phyloP scores from a whole-genome alignment of 345 rosid genomes.

The Combretum micranthum region DNA sequence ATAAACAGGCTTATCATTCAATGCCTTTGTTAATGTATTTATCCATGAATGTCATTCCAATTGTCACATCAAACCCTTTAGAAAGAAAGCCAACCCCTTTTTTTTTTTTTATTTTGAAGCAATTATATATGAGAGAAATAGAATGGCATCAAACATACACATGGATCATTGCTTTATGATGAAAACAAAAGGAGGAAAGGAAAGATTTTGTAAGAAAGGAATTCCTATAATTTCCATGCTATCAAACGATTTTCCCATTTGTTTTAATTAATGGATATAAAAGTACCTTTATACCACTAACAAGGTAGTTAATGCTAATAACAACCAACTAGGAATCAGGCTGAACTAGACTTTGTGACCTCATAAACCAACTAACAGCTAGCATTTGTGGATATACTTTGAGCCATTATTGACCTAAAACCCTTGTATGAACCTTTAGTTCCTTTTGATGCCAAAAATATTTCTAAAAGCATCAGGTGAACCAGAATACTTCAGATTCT shows the following conservation, averaged over 20 bases:
- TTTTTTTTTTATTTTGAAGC: no score
- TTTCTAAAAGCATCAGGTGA: slow-evolving; percentile 63
- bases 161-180: no score
- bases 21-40: no score
- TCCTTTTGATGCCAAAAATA: slow-evolving; percentile 72
- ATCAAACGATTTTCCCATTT: slow-evolving; percentile 7
- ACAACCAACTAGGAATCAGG: slow-evolving; percentile 21
- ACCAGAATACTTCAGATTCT: slow-evolving; percentile 68
- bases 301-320: not conserved
- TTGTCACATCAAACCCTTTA: no score
- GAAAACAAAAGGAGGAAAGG: no score
- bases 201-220: slow-evolving; percentile 5
- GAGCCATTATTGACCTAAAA: slow-evolving; percentile 88
- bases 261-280: slow-evolving; percentile 8
- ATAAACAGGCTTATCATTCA: no score
- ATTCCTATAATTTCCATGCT: slow-evolving; percentile 5
- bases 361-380: slow-evolving; percentile 97
- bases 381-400: slow-evolving; percentile 95
- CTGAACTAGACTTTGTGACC: slow-evolving; percentile 73
- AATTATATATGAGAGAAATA: no score
- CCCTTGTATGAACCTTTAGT: slow-evolving; percentile 91
- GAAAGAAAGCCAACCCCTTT: no score
- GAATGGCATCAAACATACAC: no score
- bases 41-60: no score
- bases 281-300: slow-evolving; percentile 1